Base-by-base conservation (phyloP, 2,329 filamentous ascomycete species). In the Pseudopithomyces maydicus region DNA sequence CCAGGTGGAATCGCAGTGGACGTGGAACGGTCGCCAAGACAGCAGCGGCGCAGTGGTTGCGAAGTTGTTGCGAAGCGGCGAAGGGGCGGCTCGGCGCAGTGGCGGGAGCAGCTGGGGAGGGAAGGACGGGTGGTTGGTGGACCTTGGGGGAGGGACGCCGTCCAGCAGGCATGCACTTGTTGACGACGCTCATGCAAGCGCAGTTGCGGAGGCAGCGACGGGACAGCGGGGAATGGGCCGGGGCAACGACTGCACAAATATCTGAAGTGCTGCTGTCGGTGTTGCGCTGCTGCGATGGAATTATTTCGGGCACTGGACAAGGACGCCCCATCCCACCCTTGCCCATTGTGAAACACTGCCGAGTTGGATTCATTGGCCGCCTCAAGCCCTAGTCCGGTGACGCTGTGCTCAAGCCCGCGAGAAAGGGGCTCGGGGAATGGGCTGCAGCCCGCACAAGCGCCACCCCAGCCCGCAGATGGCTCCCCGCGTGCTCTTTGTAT, bases 11-110 rank as follows among this genome's bases (percentile, higher is more conserved):
- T 20, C 43, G 46, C 62, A 55, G 54, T 48, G 36, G 53, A 46
- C 46, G 56, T 59, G 46, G 48, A 58, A 54, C 39, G 56, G 56
- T 55, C 52, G 68, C 65, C 69, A 68, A 69, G 59, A 58, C 56
- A 54, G 59, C 49, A 56, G 69, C 57, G 67, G 68, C 63, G 70
- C 66, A 64, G 64, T 63, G 62, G 62, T 62, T 66, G 67, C 63
- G 62, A n/a, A n/a, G n/a, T n/a, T n/a, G n/a, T n/a, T n/a, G n/a
- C n/a, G n/a, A n/a, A n/a, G n/a, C n/a, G n/a, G n/a, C 35, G 35
- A 41, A 65, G 64, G 65, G 59, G 52, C 43, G 52, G 11, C 26
- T 49, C 46, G 44, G 33, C 22, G 52, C 46, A 45, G 52, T 17
- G 44, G 56, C 43, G 35, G 52, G 35, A 15, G 7, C 15, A 14